These are phyloP conservation scores for Hanseniaspora uvarum DNA, from an alignment of 1,139 yeast species.

Conservation along the genomic window DNA sequence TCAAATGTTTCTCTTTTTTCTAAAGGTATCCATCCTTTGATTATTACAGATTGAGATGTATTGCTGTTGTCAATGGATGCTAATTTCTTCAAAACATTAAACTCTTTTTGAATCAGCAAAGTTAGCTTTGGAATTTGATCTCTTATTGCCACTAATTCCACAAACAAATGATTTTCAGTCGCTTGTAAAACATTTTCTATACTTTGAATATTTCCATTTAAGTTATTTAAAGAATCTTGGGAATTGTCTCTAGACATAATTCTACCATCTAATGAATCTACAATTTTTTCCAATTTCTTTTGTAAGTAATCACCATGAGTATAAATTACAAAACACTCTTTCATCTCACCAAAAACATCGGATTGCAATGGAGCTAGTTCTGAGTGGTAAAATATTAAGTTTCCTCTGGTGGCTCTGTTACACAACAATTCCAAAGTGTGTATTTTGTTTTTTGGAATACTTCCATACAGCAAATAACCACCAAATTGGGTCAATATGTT, in stretches of 20 bases:
- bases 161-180: slow-evolving; percentile 50
- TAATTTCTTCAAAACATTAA: slow-evolving; percentile 38
- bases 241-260: slow-evolving; percentile 37
- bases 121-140: slow-evolving; percentile 60
- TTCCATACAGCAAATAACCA: slow-evolving; percentile 45
- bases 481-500: slow-evolving; percentile 27
- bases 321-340: slow-evolving; percentile 55
- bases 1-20: slow-evolving; percentile 38
- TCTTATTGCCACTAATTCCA: slow-evolving; percentile 60
- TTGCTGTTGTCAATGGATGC: slow-evolving; percentile 10
- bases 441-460: slow-evolving; percentile 52
- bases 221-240: slow-evolving; percentile 26
- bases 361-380: slow-evolving; percentile 27
- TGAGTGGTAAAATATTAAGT: slow-evolving; percentile 49
- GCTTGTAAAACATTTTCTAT: slow-evolving; percentile 47
- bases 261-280: slow-evolving; percentile 57
- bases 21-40: slow-evolving; percentile 74
- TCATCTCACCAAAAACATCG: slow-evolving; percentile 34
- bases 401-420: slow-evolving; percentile 67
- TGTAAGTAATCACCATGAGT: slow-evolving; percentile 59
- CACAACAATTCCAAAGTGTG: slow-evolving; percentile 53
- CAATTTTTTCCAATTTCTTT: slow-evolving; percentile 47
- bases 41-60: slow-evolving; percentile 44
- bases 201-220: slow-evolving; percentile 45
- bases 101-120: slow-evolving; percentile 59